Base-by-base conservation (phyloP, 306 rosid species). In the Morella rubra region DNA sequence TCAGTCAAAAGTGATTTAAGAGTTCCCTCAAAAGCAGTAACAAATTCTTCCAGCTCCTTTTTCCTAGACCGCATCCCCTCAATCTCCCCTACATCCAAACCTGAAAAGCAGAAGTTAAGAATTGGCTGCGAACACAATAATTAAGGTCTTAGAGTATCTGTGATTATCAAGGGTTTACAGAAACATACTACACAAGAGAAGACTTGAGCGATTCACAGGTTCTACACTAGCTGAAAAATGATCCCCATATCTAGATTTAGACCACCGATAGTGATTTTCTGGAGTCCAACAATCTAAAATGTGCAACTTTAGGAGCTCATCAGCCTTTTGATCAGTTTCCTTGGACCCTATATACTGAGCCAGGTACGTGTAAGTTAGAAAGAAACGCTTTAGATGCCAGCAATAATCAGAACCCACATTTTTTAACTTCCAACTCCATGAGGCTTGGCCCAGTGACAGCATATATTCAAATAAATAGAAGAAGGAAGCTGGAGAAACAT, bases 281-380 rank as follows among this genome's bases (percentile, higher is more conserved):
- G 97, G 97, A 40, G 97, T 95, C 98, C 98, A 95, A 72, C 90
- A 89, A 76, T 89, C 89, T 9, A 69, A 41, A 77, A 95, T 85
- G 76, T 96, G 95, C 80, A 90, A 88, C 46, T 83, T 80, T 3
- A 83, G 81, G 53, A 87, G 92, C 89, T 55, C 78, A 16, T 87
- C 97, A 40, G 95, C 96, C 78, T 75, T 89, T 84, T 85, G 89
- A 83, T 95, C 98, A 47, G 97, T 88, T 77, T 84, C 86, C 81
- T 80, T 84, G 40, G 95, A 86, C 73, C 98, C 97, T 83, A 92
- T 89, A 71, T 85, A 95, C 98, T 95, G 90, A 78, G 66, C 40
- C 47, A 69, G 79, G 62, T 62, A 9, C 55, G 77, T 73, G 49
- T 19, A 77, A 66, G 54, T 52, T 20, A 73, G 52, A 45, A 19